phyloP scores from a whole-genome alignment of 768 basidiomycete species.

The Gyrodon lividus region DNA sequence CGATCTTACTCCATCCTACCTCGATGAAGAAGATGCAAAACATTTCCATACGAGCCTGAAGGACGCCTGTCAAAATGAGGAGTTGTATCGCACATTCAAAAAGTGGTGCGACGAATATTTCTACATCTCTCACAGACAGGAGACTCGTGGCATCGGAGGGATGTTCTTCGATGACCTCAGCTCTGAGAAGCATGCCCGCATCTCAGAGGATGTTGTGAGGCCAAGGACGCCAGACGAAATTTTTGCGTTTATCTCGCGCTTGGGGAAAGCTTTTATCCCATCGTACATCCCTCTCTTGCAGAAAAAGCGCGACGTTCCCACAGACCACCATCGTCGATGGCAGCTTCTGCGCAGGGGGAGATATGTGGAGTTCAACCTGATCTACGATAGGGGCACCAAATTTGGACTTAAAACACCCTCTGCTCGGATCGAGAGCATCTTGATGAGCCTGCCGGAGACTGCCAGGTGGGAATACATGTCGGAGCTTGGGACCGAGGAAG shows the following conservation, averaged over 20 bases:
- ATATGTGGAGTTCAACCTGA: slow-evolving; percentile 94
- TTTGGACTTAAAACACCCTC: slow-evolving; percentile 84
- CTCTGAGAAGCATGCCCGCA: slow-evolving; percentile 60
- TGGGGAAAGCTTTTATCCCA: slow-evolving; percentile 82
- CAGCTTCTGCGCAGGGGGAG: slow-evolving; percentile 88
- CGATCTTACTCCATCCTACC: slow-evolving; percentile 92
- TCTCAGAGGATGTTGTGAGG: slow-evolving; percentile 44
- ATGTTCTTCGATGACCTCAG: slow-evolving; percentile 96
- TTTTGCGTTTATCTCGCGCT: slow-evolving; percentile 69
- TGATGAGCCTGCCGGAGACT: slow-evolving; percentile 87
- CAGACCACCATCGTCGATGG: slow-evolving; percentile 80
- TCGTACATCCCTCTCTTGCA: slow-evolving; percentile 87
- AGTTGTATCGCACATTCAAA: slow-evolving; percentile 80
- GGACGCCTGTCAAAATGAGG: slow-evolving; percentile 69
- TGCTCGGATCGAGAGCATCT: slow-evolving; percentile 83
- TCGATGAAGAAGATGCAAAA: slow-evolving; percentile 80
- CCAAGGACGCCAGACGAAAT: slow-evolving; percentile 65
- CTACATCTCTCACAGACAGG: slow-evolving; percentile 81
- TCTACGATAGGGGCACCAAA: slow-evolving; percentile 85
- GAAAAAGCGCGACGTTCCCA: slow-evolving; percentile 55
- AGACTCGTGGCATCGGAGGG: slow-evolving; percentile 89
- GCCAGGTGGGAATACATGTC: slow-evolving; percentile 90
- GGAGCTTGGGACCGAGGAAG: slow-evolving; percentile 61
- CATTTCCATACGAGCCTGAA: slow-evolving; percentile 87
- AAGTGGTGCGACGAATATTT: slow-evolving; percentile 99